Base-by-base conservation (phyloP, 176 grass and related monocot genomes). In the Luzula sylvatica region DNA sequence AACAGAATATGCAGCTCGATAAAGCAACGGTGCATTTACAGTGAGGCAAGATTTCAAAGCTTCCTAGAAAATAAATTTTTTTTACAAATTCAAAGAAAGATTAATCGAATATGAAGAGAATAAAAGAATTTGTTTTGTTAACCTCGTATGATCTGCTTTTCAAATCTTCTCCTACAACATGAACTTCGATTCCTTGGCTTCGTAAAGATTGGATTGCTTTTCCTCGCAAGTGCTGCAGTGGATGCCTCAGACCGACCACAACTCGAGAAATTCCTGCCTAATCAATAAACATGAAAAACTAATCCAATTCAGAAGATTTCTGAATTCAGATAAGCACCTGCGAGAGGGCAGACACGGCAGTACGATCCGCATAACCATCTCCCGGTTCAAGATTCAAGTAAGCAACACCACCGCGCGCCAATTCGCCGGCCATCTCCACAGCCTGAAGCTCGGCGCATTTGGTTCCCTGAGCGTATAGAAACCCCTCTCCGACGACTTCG, bases 1-100 rank as follows among this genome's bases (percentile, higher is more conserved):
- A 38, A 96, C 83, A 55, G 7, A 58, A 65, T 75, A 89, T 45
- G 90, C 80, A 23, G 81, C 74, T 89, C 84, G 79, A 58, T 86
- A 96, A 50, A 96, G 80, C 69, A 96, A 74, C 41, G 90, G 90
- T 32, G 90, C 90, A 79, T 96, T 96, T 53, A 96, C 90, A 26
- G 29, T 67, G 38, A 96, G 81, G 81, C 90, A 96, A 42, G 84
- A 86, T 64, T 75, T 79, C 42, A 89, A 52, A 61, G 84, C 80
- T 68, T 86, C 84, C 90, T 96, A 67, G 66, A 77, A 13, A 69
- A 45, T 51, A 71, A 22, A 66, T 38, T 48, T n/a, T n/a, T 35
- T 7, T 1, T 35, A 35, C 30, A 35, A 35, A 35, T n/a, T 46
- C 20, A 65, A 58, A 73, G n/a, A 46, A 11, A 47, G 19, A 75